Base-by-base conservation (phyloP, 306 rosid genomes). In the Clitoria ternatea region DNA sequence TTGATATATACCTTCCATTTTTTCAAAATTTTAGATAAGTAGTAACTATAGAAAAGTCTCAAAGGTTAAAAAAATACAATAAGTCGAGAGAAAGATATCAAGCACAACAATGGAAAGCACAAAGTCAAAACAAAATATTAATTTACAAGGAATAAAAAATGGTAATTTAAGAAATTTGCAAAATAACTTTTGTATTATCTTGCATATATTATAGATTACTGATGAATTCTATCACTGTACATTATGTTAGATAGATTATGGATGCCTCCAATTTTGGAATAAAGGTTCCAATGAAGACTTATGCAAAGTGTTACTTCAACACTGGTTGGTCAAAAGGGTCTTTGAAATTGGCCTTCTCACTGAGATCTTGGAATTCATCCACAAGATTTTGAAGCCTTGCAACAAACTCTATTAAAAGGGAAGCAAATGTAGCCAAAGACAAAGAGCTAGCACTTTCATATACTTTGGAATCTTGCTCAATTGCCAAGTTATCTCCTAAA, bases 301-400 rank as follows among this genome's bases (percentile, higher is more conserved):
- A 17, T 32, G 20, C 17, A 48, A 6, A 30, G 43, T 47, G 72
- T 15, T 61, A 65, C 80, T 69, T 81, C 29, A 57, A 22, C 32
- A 66, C 75, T n/a, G 61, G 33, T n/a, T 54, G n/a, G 2, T 79
- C 85, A 15, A 12, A 17, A 0, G 81, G 85, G 26, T 85, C 85
- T 66, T 69, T 83, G 56, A 88, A 88, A 27, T 81, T 77, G 13
- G 93, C 93, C 32, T 62, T 77, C 77, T 79, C 74, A 36, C 88
- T 77, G 4, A 88, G 86, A 72, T 83, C 90, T 57, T 73, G 66
- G 66, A 85, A 85, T 43, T 81, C 93, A 71, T 76, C 75, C 24
- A 88, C 90, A 37, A 88, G 70, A 81, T 88, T 88, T 37, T 83
- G 90, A 77, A 88, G 93, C 82, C 92, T 82, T 11, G 92, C 92